Percentiles rank a stretch among this genome's conserved stretches.
Evolutionary conservation across 495 filamentous ascomycete species (phyloP).

Genomic region (Daldinia decipiens): DNA sequence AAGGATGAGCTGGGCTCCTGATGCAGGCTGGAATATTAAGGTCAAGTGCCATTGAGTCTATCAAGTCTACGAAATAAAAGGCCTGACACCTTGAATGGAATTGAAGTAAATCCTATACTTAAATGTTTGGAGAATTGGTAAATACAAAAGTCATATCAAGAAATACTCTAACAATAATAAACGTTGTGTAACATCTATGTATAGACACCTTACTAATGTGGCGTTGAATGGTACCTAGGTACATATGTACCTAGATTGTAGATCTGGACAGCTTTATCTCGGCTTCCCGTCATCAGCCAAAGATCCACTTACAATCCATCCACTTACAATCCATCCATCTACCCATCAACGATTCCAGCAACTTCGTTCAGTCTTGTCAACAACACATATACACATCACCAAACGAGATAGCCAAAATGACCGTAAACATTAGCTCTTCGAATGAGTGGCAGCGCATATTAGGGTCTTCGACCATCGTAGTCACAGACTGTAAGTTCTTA

Average conservation of each 20-base stretch:
- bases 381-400: neutral
- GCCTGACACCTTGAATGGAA: neutral
- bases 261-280: constrained; percentile 49
- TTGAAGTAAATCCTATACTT: neutral
- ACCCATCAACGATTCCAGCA: constrained; percentile 12
- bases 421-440: constrained; percentile 52
- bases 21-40: neutral
- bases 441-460: constrained; percentile 58
- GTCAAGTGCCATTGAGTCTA: neutral
- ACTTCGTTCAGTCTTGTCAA: constrained; percentile 20
- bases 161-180: neutral
- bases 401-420: constrained; percentile 34
- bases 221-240: constrained; percentile 4
- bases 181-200: neutral
- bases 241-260: constrained; percentile 12
- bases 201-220: neutral
- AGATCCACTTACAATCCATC: constrained; percentile 23
- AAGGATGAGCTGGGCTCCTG: neutral
- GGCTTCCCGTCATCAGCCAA: constrained; percentile 23
- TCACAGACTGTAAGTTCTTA: constrained; percentile 59
- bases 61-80: neutral
- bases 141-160: neutral
- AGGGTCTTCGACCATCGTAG: constrained; percentile 54
- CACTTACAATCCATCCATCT: neutral
- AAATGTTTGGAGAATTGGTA: neutral